Evolutionary conservation across 805 yeast species (phyloP).

Genomic region (Candida xiaguanensis): DNA sequence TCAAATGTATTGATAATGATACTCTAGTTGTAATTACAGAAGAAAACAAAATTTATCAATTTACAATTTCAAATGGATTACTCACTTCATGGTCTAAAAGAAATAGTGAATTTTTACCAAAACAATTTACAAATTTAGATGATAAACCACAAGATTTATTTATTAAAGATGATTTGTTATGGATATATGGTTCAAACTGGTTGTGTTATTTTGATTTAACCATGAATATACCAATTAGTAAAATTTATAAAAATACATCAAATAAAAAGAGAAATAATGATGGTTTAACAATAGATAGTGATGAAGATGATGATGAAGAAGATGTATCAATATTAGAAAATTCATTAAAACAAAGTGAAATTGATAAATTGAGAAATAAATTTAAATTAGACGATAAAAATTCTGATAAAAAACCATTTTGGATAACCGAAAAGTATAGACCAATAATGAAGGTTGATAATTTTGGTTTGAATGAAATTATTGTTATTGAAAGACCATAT

Average conservation of each 20-base stretch:
- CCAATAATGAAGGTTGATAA: slow-evolving; percentile 62
- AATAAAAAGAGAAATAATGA: slow-evolving; percentile 39
- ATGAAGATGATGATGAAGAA: slow-evolving; percentile 19
- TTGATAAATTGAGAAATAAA: slow-evolving; percentile 32
- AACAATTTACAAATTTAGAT: slow-evolving; percentile 49
- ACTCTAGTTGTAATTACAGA: slow-evolving; percentile 65
- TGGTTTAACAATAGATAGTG: slow-evolving; percentile 34
- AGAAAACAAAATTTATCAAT: slow-evolving; percentile 74
- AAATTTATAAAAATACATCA: slow-evolving; percentile 22
- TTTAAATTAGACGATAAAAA: slow-evolving; percentile 37
- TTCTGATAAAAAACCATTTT: slow-evolving; percentile 49
- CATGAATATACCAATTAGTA: slow-evolving; percentile 48
- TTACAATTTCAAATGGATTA: slow-evolving; percentile 40
- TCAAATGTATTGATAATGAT: slow-evolving; percentile 49
- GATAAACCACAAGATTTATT: slow-evolving; percentile 77
- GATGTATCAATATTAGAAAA: slow-evolving; percentile 24
- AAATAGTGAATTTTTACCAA: slow-evolving; percentile 74
- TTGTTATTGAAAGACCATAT: slow-evolving; percentile 75
- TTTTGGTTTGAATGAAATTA: slow-evolving; percentile 53
- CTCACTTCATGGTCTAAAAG: slow-evolving; percentile 76
- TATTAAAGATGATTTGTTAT: slow-evolving; percentile 47
- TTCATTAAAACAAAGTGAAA: slow-evolving; percentile 27
- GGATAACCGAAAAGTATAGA: slow-evolving; percentile 73
- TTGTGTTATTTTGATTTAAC: slow-evolving; percentile 67
- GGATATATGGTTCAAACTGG: slow-evolving; percentile 92